Percentiles rank a stretch among this genome's conserved stretches.
Evolutionary conservation across 2,329 filamentous ascomycete genomes (phyloP).

Genomic region (Epichloe elymi): DNA sequence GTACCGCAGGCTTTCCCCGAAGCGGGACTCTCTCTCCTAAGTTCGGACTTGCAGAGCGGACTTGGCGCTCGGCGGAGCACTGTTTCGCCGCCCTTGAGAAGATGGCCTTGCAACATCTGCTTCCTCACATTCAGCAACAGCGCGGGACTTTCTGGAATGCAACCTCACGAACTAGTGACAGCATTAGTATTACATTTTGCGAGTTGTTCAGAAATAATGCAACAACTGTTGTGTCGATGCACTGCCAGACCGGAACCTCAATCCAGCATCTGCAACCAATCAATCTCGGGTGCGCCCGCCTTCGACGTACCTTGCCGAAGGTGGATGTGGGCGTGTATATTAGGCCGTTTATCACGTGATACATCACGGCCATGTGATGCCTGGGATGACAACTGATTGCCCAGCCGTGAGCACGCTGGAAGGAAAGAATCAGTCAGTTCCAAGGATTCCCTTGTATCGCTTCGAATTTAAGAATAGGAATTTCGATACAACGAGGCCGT

Average conservation of each 20-base stretch:
- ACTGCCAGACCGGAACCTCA: background rate
- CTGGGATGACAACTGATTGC: no score
- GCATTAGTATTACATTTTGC: background rate
- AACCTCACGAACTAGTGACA: background rate
- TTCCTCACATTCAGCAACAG: background rate
- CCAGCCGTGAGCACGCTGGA: no score
- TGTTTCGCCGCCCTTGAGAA: background rate
- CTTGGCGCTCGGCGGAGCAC: slow-evolving; percentile 11
- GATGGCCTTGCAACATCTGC: background rate
- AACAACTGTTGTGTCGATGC: background rate
- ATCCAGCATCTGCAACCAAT: background rate
- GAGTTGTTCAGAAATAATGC: background rate
- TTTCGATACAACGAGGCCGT: background rate
- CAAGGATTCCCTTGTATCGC: no score
- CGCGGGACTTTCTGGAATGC: background rate
- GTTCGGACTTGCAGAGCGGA: background rate
- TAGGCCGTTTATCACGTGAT: background rate
- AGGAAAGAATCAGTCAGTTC: no score
- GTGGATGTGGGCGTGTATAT: background rate
- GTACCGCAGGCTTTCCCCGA: slow-evolving; percentile 22
- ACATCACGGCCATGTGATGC: no score
- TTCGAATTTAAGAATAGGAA: background rate
- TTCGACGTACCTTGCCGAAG: background rate
- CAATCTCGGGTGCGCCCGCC: background rate
- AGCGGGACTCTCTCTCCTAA: slow-evolving; percentile 22